Percentiles rank a stretch among this genome's conserved stretches.
Evolutionary conservation across 768 basidiomycete genomes (phyloP).

Genomic region (Pilatotrama ljubarskyi): DNA sequence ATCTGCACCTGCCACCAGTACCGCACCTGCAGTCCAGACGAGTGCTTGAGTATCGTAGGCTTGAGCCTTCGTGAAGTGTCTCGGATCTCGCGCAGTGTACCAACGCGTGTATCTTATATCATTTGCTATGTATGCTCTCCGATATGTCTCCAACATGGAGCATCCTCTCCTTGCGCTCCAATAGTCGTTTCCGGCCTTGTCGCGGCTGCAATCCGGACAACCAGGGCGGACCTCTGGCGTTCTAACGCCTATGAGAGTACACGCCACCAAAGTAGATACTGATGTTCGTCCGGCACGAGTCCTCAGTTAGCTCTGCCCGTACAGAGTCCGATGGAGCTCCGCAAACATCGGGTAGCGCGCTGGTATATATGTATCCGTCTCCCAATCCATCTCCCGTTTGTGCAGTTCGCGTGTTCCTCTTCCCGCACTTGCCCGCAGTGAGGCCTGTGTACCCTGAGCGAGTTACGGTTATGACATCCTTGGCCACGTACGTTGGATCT

Average conservation of each 20-base stretch:
- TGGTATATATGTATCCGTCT: constrained; percentile 9
- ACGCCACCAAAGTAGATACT: background rate
- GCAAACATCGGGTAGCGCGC: constrained; percentile 3
- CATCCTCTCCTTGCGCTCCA: background rate
- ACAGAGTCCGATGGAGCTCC: constrained; percentile 20
- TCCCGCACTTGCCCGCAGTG: background rate
- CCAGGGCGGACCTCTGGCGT: too few species aligned
- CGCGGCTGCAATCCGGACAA: too few species aligned
- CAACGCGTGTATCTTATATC: constrained; percentile 12
- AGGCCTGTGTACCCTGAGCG: background rate
- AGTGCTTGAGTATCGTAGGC: constrained; percentile 5
- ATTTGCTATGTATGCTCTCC: background rate
- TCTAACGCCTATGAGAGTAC: background rate
- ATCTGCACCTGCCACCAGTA: background rate
- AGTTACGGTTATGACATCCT: constrained; percentile 1
- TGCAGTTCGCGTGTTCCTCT: background rate
- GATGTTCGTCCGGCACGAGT: background rate
- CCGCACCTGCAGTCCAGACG: constrained; percentile 9
- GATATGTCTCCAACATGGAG: background rate
- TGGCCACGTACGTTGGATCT: background rate
- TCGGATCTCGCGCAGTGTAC: background rate
- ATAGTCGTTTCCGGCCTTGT: too few species aligned
- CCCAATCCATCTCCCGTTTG: background rate
- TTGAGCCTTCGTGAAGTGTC: background rate
- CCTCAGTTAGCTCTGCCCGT: constrained; percentile 4